Conservation (phyloP, 1,284 basidiomycete genomes). For the Boletus semigastroideus region DNA sequence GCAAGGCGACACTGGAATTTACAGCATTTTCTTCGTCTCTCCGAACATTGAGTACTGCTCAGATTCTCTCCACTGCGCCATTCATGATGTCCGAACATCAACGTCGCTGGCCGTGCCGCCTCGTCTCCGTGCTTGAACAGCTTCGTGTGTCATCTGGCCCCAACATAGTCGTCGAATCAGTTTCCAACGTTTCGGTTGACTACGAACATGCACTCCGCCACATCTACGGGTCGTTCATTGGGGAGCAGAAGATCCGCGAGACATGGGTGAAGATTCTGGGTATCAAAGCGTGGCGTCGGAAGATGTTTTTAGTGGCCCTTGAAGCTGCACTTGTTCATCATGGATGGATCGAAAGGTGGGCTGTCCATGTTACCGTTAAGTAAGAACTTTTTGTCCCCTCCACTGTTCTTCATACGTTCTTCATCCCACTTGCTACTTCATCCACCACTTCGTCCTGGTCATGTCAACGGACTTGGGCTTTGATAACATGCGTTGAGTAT, state of each 20-base stretch:
- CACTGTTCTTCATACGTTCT: neutral
- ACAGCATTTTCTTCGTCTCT: slow-evolving; percentile 30
- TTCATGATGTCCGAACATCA: slow-evolving; percentile 22
- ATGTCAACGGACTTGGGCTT: neutral
- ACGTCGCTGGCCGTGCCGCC: slow-evolving; percentile 22
- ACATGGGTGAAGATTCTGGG: slow-evolving; percentile 37
- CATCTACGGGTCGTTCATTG: slow-evolving; percentile 32
- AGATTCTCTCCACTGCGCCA: slow-evolving; percentile 28
- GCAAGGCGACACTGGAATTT: slow-evolving; percentile 24
- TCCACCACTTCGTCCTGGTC: neutral
- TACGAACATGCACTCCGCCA: slow-evolving; percentile 30
- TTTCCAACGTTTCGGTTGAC: slow-evolving; percentile 45
- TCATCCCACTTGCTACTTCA: neutral
- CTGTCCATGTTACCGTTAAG: slow-evolving; percentile 22
- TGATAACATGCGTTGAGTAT: neutral
- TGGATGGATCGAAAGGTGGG: slow-evolving; percentile 40
- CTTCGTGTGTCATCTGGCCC: slow-evolving; percentile 29
- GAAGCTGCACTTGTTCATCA: slow-evolving; percentile 50
- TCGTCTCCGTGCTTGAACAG: slow-evolving; percentile 23
- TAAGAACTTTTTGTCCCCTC: slow-evolving; percentile 5
- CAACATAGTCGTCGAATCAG: slow-evolving; percentile 38
- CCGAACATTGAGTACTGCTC: slow-evolving; percentile 16
- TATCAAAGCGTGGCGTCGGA: slow-evolving; percentile 45
- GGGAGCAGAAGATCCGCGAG: slow-evolving; percentile 23
- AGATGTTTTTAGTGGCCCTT: slow-evolving; percentile 48